A percentile compares a stretch with the other conserved stretches of the same genome.
phyloP scores from a whole-genome alignment of 2,329 filamentous ascomycete species.

The Ophiocordyceps sinensis region DNA sequence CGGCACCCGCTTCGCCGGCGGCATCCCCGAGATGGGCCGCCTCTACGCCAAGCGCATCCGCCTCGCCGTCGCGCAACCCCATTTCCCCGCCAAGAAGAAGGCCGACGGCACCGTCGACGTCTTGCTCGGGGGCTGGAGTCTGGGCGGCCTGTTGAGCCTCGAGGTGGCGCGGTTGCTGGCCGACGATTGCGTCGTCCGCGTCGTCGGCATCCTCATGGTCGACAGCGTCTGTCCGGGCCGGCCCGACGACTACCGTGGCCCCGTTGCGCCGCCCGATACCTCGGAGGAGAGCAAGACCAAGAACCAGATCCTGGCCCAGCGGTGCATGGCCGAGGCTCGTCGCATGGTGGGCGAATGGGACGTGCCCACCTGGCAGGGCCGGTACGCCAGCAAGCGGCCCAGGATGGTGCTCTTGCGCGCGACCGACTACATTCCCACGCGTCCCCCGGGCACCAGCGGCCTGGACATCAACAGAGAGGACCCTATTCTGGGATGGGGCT shows the following conservation, averaged over 20 bases:
- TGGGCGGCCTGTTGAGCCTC: conserved; percentile 36
- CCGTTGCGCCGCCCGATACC: conserved; percentile 5
- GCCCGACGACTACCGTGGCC: neutral
- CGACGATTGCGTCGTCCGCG: conserved; percentile 18
- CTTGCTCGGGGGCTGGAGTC: conserved; percentile 40
- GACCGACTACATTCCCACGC: conserved; percentile 21
- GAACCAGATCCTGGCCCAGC: conserved; percentile 19
- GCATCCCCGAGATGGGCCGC: conserved; percentile 38
- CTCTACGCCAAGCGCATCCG: conserved; percentile 33
- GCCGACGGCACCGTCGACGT: conserved; percentile 19
- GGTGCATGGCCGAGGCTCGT: conserved; percentile 27
- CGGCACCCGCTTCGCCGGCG: conserved; percentile 32
- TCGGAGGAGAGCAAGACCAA: conserved; percentile 16
- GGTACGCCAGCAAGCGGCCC: conserved; percentile 16
- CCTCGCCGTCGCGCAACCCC: conserved; percentile 14
- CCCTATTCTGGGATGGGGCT: conserved; percentile 31
- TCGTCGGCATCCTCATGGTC: conserved; percentile 37
- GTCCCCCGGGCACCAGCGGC: conserved; percentile 11
- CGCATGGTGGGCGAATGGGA: conserved; percentile 26
- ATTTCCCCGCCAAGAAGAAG: conserved; percentile 14
- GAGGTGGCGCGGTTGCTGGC: conserved; percentile 32
- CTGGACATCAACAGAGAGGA: conserved; percentile 31
- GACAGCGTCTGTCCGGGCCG: conserved; percentile 30
- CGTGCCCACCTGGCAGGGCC: conserved; percentile 22
- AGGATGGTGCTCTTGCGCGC: conserved; percentile 31